These are phyloP conservation scores for Ustilago esculenta DNA, from an alignment of 1,284 basidiomycete genomes.

Conservation along the genomic window DNA sequence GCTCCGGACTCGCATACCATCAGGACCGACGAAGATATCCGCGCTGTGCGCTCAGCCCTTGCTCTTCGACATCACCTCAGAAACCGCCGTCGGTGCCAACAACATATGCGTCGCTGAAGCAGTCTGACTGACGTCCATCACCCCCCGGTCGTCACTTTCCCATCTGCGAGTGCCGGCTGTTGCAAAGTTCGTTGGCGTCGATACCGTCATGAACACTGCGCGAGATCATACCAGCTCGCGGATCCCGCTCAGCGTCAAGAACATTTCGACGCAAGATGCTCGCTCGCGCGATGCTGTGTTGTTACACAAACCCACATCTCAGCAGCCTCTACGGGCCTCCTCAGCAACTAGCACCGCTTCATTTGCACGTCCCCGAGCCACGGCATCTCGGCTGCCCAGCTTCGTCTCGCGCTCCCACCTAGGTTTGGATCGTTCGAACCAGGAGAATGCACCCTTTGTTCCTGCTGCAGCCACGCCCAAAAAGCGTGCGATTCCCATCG, in stretches of 20 bases:
- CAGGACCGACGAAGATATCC: no score
- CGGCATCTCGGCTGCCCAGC: constrained; percentile 28
- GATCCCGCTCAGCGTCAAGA: constrained; percentile 49
- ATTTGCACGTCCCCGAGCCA: constrained; percentile 29
- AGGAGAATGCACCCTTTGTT: constrained; percentile 26
- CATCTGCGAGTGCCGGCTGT: background rate
- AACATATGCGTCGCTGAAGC: constrained; percentile 18
- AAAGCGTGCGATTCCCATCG: constrained; percentile 62
- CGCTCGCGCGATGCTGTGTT: constrained; percentile 14
- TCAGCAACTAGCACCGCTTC: background rate
- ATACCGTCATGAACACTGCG: constrained; percentile 28
- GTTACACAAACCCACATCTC: constrained; percentile 25
- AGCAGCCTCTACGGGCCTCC: constrained; percentile 10
- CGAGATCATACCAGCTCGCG: constrained; percentile 32
- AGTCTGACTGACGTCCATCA: constrained; percentile 1
- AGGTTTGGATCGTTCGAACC: constrained; percentile 40
- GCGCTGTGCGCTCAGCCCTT: background rate
- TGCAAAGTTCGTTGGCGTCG: constrained; percentile 4
- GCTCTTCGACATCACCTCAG: background rate
- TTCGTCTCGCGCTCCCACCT: constrained; percentile 45
- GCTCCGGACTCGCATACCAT: background rate
- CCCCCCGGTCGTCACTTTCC: constrained; percentile 10
- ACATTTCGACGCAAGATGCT: constrained; percentile 29
- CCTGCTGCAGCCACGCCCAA: constrained; percentile 53
- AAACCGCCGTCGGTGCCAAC: background rate